Base-by-base conservation (phyloP, 306 rosid genomes). In the Trichosanthes cucumerina region DNA sequence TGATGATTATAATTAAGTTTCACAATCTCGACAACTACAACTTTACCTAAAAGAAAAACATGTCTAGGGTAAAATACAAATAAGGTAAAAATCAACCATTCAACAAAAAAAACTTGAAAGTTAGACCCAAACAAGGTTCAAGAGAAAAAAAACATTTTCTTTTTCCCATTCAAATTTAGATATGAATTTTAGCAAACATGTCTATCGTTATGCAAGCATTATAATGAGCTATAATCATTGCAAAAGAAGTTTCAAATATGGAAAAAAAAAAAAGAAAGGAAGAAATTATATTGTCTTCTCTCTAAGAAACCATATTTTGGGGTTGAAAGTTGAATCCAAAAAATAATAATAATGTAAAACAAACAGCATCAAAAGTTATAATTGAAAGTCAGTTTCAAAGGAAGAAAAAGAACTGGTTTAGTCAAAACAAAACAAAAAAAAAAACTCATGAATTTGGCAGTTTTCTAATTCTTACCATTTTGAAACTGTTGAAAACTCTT, bases 351-450 rank as follows among this genome's bases (percentile, higher is more conserved):
- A 34, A 19, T 18, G 0, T 1, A 38, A 66, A 66, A 16, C 5
- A 23, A 43, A 43, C n/a, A 3, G 1, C 56, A 23, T 70, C 36
- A 70, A 70, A 70, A 70, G 36, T 23, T 70, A 47, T 72, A 15
- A 72, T 72, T 72, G 23, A 72, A 72, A 15, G 41, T 47, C 59
- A 47, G 77, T 72, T 47, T 47, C 77, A 46, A 72, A 72, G 58
- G 6, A 14, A 68, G 46, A 39, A 39, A 68, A 71, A 6, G 16
- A 49, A 46, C 12, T 46, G 2, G 0, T 24, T 71, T 24, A 24
- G 57, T 46, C 56, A 18, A 65, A 15, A 6, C 18, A 60, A 5
- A 58, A 57, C 14, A 57, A 11, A 4, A 62, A 23, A 60, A 31
- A 66, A 34, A 38, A 68, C 15, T n/a, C 19, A 10, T 21, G n/a